phyloP scores from a whole-genome alignment of 83 land plant genomes.

The Isoetes engelmannii region DNA sequence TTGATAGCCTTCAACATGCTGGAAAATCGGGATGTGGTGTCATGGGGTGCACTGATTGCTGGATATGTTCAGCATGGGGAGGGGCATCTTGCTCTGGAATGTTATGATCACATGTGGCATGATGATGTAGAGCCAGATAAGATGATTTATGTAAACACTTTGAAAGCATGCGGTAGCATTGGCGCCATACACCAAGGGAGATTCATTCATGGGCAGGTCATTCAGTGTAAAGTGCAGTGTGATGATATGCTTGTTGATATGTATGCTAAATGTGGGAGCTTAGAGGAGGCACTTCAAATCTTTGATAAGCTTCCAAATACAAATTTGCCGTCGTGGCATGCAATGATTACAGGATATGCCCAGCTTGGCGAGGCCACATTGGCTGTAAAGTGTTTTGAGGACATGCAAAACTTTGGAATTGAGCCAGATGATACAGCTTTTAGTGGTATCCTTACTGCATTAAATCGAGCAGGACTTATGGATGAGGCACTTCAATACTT shows the following conservation, averaged over 20 bases:
- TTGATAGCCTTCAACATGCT: too few species aligned
- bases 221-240: too few species aligned
- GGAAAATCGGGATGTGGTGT: too few species aligned
- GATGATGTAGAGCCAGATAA: too few species aligned
- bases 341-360: slow-evolving; percentile 14
- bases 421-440: slow-evolving; percentile 31
- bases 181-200: too few species aligned
- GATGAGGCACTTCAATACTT: neutral
- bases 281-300: slow-evolving; percentile 4
- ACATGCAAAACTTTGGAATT: slow-evolving; percentile 29
- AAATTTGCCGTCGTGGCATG: slow-evolving; percentile 14
- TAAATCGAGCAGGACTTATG: slow-evolving; percentile 28
- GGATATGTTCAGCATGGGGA: too few species aligned
- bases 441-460: slow-evolving; percentile 35
- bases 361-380: slow-evolving; percentile 29
- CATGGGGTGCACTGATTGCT: too few species aligned
- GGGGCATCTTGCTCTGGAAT: too few species aligned
- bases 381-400: slow-evolving; percentile 23
- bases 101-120: too few species aligned
- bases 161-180: too few species aligned
- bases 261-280: slow-evolving; percentile 19
- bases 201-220: too few species aligned
- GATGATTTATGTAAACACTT: too few species aligned
- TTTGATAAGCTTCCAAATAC: neutral
- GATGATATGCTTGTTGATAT: slow-evolving; percentile 2